Evolutionary conservation across 208 protist genomes (phyloP), one percentile per base, ranked within the genome.

Genomic region (Zelonia costaricensis): DNA sequence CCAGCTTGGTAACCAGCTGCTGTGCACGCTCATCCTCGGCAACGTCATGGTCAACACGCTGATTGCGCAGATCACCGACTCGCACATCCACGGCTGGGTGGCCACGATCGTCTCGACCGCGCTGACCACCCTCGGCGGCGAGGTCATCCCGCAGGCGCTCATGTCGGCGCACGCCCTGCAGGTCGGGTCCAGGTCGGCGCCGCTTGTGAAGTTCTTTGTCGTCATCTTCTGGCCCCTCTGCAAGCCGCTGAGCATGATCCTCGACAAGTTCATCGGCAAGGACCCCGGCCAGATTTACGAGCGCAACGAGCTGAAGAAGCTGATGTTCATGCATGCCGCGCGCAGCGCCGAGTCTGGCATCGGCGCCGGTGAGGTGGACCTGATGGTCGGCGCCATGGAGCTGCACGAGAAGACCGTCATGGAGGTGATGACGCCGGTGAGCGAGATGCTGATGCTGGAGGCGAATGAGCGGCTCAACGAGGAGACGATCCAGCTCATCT

Each of bases 21-120:
- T 99, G 9, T 98, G 96, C 81, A 99, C 97, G 1, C 69, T 99
- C 28, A 95, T 99, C 60, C 59, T 99, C 16, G 96, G 97, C 67
- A 98, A 99, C 70, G 97, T 98, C 6, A 92, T 97, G 67, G 96
- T 98, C 30, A 99, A 98, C 80, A 89, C 92, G 28, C 83, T 97
- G 25, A 94, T 99, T 62, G 93, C 95, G 10, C 85, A 95, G 63
- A 88, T 99, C 48, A 97, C 94, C 12, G 82, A 92, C 69, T 87
- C 82, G 0, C 87, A 92, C 70, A 71, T 97, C 45, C 78, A 85
- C 72, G 91, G 92, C 20, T 92, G 92, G 80, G 53, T 94, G 4
- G 91, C 92, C 12, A 93, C 96, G 18, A 52, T 97, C 51, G 54
- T 98, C 44, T 95, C 96, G 0, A 98, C 97, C 3, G 76, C 84